Evolutionary conservation across 1,139 yeast species (phyloP).

Genomic region (Neolecta irregularis): DNA sequence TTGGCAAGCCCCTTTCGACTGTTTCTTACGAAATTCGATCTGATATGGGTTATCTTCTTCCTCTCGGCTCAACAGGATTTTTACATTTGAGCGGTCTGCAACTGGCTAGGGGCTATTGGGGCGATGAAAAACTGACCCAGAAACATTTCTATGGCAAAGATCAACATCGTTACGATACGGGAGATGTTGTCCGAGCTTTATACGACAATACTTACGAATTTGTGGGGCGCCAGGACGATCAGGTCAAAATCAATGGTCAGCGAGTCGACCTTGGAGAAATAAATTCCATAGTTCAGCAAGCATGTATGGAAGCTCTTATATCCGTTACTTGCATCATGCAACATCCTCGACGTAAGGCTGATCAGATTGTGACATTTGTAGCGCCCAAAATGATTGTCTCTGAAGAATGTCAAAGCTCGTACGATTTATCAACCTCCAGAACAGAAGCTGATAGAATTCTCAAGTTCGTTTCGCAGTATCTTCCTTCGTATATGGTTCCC

Average conservation of each 20-base stretch:
- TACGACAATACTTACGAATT: constrained; percentile 14
- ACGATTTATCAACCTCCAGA: background rate
- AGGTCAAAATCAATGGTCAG: constrained; percentile 18
- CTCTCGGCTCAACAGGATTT: constrained; percentile 18
- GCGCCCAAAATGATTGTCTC: too few species aligned
- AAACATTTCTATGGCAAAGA: constrained; percentile 11
- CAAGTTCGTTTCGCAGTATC: background rate
- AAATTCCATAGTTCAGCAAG: constrained; percentile 10
- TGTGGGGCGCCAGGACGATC: constrained; percentile 17
- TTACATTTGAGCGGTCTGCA: constrained; percentile 20
- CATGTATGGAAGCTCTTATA: background rate
- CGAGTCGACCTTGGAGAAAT: constrained; percentile 18
- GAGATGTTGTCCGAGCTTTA: constrained; percentile 17
- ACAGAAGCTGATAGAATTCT: background rate
- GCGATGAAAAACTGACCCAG: constrained; percentile 15
- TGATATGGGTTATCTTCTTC: constrained; percentile 8
- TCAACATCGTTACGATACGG: constrained; percentile 15
- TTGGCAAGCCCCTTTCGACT: constrained; percentile 17
- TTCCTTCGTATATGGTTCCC: constrained; percentile 18
- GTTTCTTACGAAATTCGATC: constrained; percentile 12
- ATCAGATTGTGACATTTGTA: too few species aligned
- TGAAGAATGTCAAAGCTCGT: too few species aligned
- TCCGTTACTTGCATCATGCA: too few species aligned
- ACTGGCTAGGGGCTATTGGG: constrained; percentile 18
- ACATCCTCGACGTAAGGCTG: constrained; percentile 5